Evolutionary conservation across 768 basidiomycete genomes (phyloP).

Genomic region (Hericium rajendrae): DNA sequence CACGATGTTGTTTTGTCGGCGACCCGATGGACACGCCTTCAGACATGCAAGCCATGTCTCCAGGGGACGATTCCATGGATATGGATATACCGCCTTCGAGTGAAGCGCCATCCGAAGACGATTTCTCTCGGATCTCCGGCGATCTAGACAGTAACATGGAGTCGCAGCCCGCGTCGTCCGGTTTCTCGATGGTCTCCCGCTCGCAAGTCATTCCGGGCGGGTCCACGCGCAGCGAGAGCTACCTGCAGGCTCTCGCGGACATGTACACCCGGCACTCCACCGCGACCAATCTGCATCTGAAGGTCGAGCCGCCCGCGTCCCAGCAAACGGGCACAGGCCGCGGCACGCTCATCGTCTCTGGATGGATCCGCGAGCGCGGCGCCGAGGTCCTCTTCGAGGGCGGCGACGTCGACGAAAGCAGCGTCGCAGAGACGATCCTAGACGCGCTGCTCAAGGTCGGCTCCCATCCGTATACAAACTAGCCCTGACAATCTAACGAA

Average conservation of each 20-base stretch:
- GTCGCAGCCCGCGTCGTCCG: constrained; percentile 42
- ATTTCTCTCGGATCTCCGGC: constrained; percentile 42
- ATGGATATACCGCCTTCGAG: constrained; percentile 42
- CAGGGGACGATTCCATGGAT: constrained; percentile 30
- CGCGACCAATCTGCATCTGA: constrained; percentile 63
- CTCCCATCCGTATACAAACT: not conserved
- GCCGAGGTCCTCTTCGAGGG: constrained; percentile 88
- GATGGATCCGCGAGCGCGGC: constrained; percentile 90
- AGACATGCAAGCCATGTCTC: constrained; percentile 10
- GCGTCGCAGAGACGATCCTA: constrained; percentile 73
- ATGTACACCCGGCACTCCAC: constrained; percentile 73
- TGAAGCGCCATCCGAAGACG: constrained; percentile 55
- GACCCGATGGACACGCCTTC: constrained; percentile 35
- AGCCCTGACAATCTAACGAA: constrained; percentile 3
- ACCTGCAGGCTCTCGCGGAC: constrained; percentile 55
- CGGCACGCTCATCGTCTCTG: constrained; percentile 79
- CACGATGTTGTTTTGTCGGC: constrained; percentile 83
- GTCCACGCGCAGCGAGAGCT: constrained; percentile 32
- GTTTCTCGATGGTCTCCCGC: constrained; percentile 47
- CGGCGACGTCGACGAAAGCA: constrained; percentile 81
- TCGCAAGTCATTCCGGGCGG: constrained; percentile 25
- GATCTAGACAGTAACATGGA: constrained; percentile 39
- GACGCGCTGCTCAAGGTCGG: constrained; percentile 72
- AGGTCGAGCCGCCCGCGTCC: constrained; percentile 53
- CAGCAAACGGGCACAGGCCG: constrained; percentile 65